A percentile compares a stretch with the other conserved stretches of the same genome.
Evolutionary conservation across 2,329 filamentous ascomycete genomes (phyloP).

Genomic region (Fusarium tricinctum): DNA sequence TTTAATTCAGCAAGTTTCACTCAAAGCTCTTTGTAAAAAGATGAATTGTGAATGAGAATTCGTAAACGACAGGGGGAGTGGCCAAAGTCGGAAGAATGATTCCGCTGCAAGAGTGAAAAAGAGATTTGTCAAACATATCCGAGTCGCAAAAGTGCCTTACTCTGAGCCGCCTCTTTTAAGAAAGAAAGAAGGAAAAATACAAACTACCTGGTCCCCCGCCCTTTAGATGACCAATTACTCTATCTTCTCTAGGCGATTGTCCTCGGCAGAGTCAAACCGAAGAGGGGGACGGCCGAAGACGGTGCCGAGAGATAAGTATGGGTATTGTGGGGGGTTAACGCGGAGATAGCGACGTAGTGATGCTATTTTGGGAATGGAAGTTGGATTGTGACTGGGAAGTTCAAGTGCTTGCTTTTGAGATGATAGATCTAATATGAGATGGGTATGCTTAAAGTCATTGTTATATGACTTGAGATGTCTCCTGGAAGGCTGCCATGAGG

Average conservation of each 20-base stretch:
- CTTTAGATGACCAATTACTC: conserved; percentile 32
- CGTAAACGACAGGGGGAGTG: conserved; percentile 5
- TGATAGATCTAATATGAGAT: background rate
- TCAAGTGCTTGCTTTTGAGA: background rate
- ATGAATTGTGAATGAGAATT: conserved; percentile 14
- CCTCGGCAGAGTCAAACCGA: conserved; percentile 31
- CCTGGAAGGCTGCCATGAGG: too few species aligned
- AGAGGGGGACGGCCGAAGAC: conserved; percentile 37
- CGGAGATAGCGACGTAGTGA: conserved; percentile 13
- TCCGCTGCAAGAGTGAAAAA: conserved; percentile 21
- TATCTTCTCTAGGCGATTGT: conserved; percentile 4
- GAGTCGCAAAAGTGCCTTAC: conserved; percentile 5
- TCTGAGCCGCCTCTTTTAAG: conserved; percentile 23
- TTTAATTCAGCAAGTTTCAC: background rate
- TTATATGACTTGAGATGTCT: background rate
- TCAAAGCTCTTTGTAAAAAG: background rate
- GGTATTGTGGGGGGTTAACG: conserved; percentile 13
- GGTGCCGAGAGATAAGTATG: conserved; percentile 38
- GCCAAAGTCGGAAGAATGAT: conserved; percentile 36
- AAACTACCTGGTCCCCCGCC: conserved; percentile 7
- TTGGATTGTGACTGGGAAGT: background rate
- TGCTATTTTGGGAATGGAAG: conserved; percentile 4
- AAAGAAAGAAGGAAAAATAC: background rate
- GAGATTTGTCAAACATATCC: background rate
- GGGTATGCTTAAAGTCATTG: background rate